phyloP scores from a whole-genome alignment of 208 protist genomes.

The Leishmania aethiopica region DNA sequence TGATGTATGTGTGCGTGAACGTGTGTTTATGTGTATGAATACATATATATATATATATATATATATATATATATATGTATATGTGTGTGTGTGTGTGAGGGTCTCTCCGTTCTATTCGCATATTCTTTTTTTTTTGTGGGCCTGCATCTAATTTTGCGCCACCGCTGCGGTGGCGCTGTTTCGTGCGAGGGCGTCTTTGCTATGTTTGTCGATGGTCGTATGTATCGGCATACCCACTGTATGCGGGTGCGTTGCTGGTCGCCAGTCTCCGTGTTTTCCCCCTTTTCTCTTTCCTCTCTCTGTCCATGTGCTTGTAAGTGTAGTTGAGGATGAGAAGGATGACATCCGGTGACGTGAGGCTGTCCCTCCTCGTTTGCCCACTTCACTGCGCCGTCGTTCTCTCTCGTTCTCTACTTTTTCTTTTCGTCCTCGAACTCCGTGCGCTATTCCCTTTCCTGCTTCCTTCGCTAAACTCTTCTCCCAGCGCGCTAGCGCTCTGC shows the following conservation, averaged over 20 bases:
- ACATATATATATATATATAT: neutral
- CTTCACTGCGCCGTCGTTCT: neutral
- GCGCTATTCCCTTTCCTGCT: neutral
- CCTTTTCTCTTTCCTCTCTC: neutral
- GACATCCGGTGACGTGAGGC: too few relatives aligned
- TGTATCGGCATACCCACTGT: neutral
- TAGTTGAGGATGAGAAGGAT: neutral
- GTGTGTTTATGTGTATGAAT: neutral
- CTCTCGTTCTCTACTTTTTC: neutral
- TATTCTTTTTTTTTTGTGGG: neutral
- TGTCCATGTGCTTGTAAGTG: neutral
- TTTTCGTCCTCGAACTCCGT: neutral
- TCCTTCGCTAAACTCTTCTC: neutral
- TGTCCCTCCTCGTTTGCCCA: neutral
- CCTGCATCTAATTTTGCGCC: neutral
- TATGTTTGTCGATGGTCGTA: neutral
- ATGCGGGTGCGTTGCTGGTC: neutral
- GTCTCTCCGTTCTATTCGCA: neutral
- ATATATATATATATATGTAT: neutral
- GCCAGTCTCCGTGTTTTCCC: neutral
- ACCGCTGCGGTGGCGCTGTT: neutral
- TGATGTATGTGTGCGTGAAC: neutral
- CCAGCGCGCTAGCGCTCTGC: neutral
- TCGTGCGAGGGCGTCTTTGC: neutral
- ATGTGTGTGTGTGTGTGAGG: neutral